Percentiles rank a stretch among this genome's conserved stretches.
These are phyloP conservation scores for Mollisiaceae sp. DNA, from an alignment of 2,329 filamentous ascomycete genomes.

Conservation along the genomic window DNA sequence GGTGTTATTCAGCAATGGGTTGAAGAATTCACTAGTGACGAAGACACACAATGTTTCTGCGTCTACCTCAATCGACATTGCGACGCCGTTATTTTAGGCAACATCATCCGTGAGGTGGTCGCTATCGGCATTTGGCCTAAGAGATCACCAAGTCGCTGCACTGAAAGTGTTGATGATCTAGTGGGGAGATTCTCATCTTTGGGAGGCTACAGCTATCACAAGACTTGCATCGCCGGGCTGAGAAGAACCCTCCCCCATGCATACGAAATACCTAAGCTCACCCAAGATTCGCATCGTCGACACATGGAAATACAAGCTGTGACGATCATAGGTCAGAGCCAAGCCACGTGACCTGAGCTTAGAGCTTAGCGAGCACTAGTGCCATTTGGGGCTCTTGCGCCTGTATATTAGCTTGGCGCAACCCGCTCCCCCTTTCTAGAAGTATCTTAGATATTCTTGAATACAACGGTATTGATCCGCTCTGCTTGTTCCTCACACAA, in stretches of 20 bases:
- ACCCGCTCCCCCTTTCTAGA: too few relatives aligned
- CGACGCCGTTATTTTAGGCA: slow-evolving; percentile 2
- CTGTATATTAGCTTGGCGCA: too few relatives aligned
- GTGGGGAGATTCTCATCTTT: not conserved
- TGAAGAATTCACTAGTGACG: not conserved
- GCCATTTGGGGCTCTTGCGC: too few relatives aligned
- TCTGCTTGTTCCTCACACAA: too few relatives aligned
- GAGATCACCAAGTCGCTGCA: too few relatives aligned
- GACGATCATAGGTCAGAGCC: too few relatives aligned
- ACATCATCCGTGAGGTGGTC: not conserved
- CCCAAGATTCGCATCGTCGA: not conserved
- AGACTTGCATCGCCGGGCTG: not conserved
- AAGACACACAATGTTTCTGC: not conserved
- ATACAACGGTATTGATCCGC: too few relatives aligned
- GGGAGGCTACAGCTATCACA: not conserved
- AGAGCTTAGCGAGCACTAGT: too few relatives aligned
- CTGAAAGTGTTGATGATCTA: too few relatives aligned
- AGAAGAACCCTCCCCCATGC: not conserved
- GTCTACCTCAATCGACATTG: not conserved
- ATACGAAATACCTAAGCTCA: not conserved
- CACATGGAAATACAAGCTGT: not conserved
- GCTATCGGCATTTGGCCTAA: not conserved
- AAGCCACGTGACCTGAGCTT: too few relatives aligned
- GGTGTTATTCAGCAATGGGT: not conserved
- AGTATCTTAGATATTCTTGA: too few relatives aligned